Base-by-base conservation (phyloP, 345 rosid genomes). In the Acer yangbiense region DNA sequence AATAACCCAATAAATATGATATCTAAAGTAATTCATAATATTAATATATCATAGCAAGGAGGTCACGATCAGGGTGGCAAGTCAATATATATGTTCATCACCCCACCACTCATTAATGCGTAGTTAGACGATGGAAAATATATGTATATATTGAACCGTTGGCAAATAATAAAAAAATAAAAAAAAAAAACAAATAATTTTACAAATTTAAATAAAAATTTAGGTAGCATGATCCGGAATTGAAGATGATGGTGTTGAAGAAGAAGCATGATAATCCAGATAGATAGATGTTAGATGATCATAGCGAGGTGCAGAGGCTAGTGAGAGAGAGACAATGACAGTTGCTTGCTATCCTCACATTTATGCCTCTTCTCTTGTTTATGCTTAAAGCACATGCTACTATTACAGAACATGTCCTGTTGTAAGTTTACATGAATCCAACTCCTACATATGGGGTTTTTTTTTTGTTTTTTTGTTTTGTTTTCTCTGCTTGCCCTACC, bases 331-430 rank as follows among this genome's bases (percentile, higher is more conserved):
- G 91, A 88, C 82, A 86, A 73, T 20, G 89, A 88, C 87, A 82
- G 80, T 79, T 86, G 84, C 85, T 86, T 75, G 80, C 81, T 68
- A 80, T 78, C 78, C 69, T 65, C 16, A 75, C 39, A 76, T 80
- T 76, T 80, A 76, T 76, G 83, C 66, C 81, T 72, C 76, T 52
- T 72, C 76, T 62, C 55, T 72, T 32, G 46, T 65, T 77, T 50
- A 67, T 71, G 83, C 61, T 65, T 18, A 74, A 74, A 72, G 77
- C 86, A 85, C 88, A 84, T 86, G 85, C 74, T 77, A 50, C 80
- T 79, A 48, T 84, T 81, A 0, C 85, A 86, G 73, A 79, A 81
- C 91, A 82, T 86, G 86, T 85, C 82, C 75, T 85, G 82, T 80
- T 80, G 80, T 85, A 65, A 68, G 75, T 72, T 82, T 83, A 82